Conservation (phyloP, 2,329 filamentous ascomycete species). For the Huntiella decipiens region DNA sequence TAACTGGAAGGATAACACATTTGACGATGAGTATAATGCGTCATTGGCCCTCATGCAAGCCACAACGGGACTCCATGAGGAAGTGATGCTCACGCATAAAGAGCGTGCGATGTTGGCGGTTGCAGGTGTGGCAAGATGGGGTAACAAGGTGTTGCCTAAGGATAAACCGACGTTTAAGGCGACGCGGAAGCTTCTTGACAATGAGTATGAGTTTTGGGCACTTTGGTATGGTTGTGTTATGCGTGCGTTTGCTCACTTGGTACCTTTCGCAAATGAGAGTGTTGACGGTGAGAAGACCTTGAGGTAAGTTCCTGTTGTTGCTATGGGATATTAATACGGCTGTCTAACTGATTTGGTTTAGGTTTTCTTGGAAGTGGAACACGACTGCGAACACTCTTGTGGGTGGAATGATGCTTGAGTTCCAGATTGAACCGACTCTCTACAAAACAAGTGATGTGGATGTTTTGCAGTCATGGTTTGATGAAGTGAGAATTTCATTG, state of each 20-base stretch:
- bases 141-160: slow-evolving; percentile 33
- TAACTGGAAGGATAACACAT: slow-evolving; percentile 33
- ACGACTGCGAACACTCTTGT: too few species aligned
- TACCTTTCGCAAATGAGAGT: slow-evolving; percentile 16
- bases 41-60: slow-evolving; percentile 55
- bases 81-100: slow-evolving; percentile 56
- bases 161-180: slow-evolving; percentile 26
- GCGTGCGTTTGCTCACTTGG: slow-evolving; percentile 22
- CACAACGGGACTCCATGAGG: slow-evolving; percentile 45
- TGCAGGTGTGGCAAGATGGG: slow-evolving; percentile 56
- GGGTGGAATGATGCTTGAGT: too few species aligned
- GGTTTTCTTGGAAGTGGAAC: not conserved
- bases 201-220: slow-evolving; percentile 29
- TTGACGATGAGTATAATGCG: slow-evolving; percentile 34
- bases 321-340: not conserved
- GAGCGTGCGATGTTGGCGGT: slow-evolving; percentile 53
- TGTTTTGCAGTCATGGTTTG: too few species aligned
- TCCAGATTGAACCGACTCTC: too few species aligned
- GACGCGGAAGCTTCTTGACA: slow-evolving; percentile 24
- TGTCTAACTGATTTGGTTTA: not conserved
- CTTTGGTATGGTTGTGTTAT: slow-evolving; percentile 30
- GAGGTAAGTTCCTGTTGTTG: too few species aligned
- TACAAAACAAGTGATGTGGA: too few species aligned
- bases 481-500: too few species aligned
- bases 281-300: too few species aligned